Base-by-base conservation (phyloP, 495 filamentous ascomycete species). In the Xylaria bambusicola region DNA sequence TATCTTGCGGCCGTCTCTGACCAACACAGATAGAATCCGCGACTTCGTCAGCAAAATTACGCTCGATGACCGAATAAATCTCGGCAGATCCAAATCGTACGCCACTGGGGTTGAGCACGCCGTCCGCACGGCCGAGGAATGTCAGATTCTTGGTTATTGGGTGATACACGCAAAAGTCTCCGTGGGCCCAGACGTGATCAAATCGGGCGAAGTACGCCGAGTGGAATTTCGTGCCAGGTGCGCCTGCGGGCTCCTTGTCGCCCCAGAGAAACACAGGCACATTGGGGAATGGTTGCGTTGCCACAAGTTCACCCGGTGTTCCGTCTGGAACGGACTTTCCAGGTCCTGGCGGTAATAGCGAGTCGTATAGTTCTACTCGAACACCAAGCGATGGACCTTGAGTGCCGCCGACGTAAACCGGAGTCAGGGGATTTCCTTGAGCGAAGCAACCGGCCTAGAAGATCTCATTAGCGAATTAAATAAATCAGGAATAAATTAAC, bases 1-100 rank as follows among this genome's bases (percentile, higher is more conserved):
- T 63, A 63, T 93, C 90, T 18, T 77, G 73, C 31, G 83, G 82
- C 38, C 90, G 73, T 48, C 88, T 73, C 70, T 91, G 89, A 2
- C 90, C 90, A 0, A 93, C 88, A 57, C 88, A 91, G 31, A 93
- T 77, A 12, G 82, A 85, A 61, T 93, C 89, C 24, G 74, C 74
- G 15, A 92, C 73, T 44, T 78, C 72, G 17, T 82, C 71, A 0
- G 82, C 71, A 63, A 92, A 91, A 52, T 81, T 70, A 46, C 78
- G 75, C 69, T 93, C 90, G 21, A 92, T 71, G 3, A 92, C 86
- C 18, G 77, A 75, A 71, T 93, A 93, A 45, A 93, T 87, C 71
- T 93, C 90, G 6, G 91, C 88, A 41, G 85, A 88, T 15, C 92
- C 92, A 63, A 97, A 97, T 33, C 92, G 77, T 9, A 97, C 90